Percentiles rank a stretch among this genome's conserved stretches.
phyloP scores from a whole-genome alignment of 768 basidiomycete genomes.

The Xerocomellus chrysenteron region DNA sequence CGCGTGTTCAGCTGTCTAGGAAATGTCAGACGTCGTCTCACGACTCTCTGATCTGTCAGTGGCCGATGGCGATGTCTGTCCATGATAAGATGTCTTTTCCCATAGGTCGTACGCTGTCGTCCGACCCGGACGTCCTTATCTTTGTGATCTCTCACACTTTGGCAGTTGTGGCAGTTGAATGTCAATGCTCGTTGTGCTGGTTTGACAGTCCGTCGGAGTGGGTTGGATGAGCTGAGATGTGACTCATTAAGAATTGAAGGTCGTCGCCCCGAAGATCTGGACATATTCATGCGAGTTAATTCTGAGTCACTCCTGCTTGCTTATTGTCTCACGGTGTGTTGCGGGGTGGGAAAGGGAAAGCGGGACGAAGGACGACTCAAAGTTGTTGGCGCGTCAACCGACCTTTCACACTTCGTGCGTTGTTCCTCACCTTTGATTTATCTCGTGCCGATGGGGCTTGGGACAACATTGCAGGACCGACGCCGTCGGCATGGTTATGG shows the following conservation, averaged over 20 bases:
- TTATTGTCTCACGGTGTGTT: neutral
- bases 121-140: slow-evolving; percentile 2
- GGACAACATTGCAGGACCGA: neutral
- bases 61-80: neutral
- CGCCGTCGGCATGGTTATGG: neutral
- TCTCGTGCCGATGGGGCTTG: too few species aligned
- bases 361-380: neutral
- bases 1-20: neutral
- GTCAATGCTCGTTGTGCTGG: neutral
- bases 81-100: neutral
- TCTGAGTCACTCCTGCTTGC: neutral
- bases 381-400: neutral
- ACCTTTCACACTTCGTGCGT: neutral
- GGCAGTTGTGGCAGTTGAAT: neutral
- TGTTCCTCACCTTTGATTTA: neutral
- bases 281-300: too few species aligned
- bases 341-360: neutral
- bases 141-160: neutral
- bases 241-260: neutral
- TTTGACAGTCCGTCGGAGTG: neutral
- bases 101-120: neutral
- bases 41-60: neutral
- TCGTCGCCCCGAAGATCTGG: too few species aligned
- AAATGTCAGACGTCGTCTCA: neutral
- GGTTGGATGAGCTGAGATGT: neutral